A percentile compares a stretch with the other conserved stretches of the same genome.
These are phyloP conservation scores for Emmonsia crescens DNA, from an alignment of 2,329 filamentous ascomycete species.

Conservation along the genomic window DNA sequence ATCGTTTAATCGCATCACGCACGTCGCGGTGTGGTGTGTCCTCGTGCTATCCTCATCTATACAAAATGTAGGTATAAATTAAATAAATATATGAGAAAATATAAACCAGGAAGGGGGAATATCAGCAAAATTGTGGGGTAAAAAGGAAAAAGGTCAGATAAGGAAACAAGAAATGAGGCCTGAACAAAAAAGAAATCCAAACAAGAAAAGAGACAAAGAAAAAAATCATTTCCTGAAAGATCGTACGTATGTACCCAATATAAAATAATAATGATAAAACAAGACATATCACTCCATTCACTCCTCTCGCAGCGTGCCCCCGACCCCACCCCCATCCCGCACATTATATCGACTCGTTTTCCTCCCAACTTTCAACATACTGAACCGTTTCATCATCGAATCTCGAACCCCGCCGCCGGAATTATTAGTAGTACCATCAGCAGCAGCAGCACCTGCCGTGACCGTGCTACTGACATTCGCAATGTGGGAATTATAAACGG, in stretches of 20 bases:
- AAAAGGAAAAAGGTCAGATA: neutral
- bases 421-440: slow-evolving; percentile 1
- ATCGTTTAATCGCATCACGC: neutral
- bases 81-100: slow-evolving; percentile 4
- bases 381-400: slow-evolving; percentile 67
- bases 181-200: neutral
- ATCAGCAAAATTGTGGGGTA: neutral
- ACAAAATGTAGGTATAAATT: neutral
- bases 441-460: neutral
- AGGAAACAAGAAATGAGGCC: neutral
- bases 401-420: slow-evolving; percentile 34
- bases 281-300: slow-evolving; percentile 12
- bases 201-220: neutral
- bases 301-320: slow-evolving; percentile 27
- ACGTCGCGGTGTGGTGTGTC: neutral
- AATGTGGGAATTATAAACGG: neutral
- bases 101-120: neutral
- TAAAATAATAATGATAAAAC: neutral
- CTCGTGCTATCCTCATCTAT: neutral
- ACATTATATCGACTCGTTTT: slow-evolving; percentile 51
- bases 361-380: slow-evolving; percentile 63
- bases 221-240: neutral
- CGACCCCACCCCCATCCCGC: slow-evolving; percentile 15
- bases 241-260: neutral
- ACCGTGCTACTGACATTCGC: neutral